phyloP scores from a whole-genome alignment of 2,329 filamentous ascomycete species.

The Ophiosphaerella herpotricha region DNA sequence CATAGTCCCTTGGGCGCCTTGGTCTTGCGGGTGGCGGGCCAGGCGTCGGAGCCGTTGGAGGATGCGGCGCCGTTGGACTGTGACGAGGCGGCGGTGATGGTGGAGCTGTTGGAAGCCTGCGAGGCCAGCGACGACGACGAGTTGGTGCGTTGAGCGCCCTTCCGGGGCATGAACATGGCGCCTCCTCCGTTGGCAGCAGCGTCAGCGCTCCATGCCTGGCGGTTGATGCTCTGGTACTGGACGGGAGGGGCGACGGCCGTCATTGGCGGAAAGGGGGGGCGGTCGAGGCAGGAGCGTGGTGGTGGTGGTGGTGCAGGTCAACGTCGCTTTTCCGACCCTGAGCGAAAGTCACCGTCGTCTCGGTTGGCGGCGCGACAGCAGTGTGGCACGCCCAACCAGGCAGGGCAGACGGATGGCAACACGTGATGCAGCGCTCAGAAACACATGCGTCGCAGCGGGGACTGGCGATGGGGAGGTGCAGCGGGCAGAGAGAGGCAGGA shows the following conservation, averaged over 20 bases:
- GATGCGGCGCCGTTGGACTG: constrained; percentile 29
- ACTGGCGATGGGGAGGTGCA: constrained; percentile 14
- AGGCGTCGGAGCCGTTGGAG: constrained; percentile 19
- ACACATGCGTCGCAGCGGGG: constrained; percentile 32
- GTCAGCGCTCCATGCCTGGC: constrained; percentile 66
- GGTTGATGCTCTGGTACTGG: constrained; percentile 65
- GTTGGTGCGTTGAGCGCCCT: constrained; percentile 80
- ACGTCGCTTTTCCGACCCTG: constrained; percentile 26
- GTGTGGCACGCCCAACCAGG: constrained; percentile 28
- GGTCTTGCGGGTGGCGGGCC: constrained; percentile 53
- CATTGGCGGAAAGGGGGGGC: constrained; percentile 51
- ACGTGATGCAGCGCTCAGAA: constrained; percentile 25
- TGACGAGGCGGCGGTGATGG: constrained; percentile 64
- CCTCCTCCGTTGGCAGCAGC: constrained; percentile 62
- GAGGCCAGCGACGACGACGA: constrained; percentile 83
- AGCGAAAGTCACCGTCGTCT: constrained; percentile 24
- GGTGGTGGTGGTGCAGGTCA: constrained; percentile 16
- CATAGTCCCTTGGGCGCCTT: constrained; percentile 63
- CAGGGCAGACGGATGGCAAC: constrained; percentile 20
- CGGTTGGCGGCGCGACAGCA: constrained; percentile 34
- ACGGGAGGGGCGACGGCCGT: constrained; percentile 70
- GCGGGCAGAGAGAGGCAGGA: constrained; percentile 9
- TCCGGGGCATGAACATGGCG: constrained; percentile 86
- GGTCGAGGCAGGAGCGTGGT: constrained; percentile 15
- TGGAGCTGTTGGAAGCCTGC: constrained; percentile 66